phyloP scores from a whole-genome alignment of 2,329 filamentous ascomycete genomes.

The Aspergillus terreus region DNA sequence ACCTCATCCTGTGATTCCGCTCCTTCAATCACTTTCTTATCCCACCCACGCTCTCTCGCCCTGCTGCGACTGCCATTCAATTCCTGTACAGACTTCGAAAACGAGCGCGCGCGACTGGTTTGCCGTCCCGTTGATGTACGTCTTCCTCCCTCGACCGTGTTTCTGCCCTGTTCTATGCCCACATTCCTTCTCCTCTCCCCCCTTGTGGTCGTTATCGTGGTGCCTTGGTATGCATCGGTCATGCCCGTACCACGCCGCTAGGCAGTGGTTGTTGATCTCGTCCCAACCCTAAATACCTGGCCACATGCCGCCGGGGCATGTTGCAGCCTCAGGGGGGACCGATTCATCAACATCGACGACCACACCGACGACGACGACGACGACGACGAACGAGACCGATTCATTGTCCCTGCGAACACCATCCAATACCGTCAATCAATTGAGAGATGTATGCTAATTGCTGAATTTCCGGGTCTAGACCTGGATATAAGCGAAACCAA shows the following conservation, averaged over 20 bases:
- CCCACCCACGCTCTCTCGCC: not conserved
- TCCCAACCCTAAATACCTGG: not conserved
- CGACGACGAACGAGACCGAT: not conserved
- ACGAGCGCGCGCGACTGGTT: slow-evolving; percentile 25
- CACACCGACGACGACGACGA: not conserved
- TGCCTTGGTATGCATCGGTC: not conserved
- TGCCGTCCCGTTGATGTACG: slow-evolving; percentile 28
- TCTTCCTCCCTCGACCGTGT: slow-evolving; percentile 7
- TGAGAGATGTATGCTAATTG: not conserved
- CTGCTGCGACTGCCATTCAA: slow-evolving; percentile 2
- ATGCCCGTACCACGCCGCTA: not conserved
- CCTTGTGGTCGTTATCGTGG: not conserved
- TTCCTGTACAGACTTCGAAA: slow-evolving; percentile 24
- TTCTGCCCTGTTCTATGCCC: not conserved
- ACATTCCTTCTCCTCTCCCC: not conserved
- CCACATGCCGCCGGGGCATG: not conserved
- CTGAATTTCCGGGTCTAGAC: not conserved
- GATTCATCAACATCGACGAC: not conserved
- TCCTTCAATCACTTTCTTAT: slow-evolving; percentile 19
- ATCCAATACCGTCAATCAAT: no score
- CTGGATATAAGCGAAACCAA: slow-evolving; percentile 1
- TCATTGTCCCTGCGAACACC: no score
- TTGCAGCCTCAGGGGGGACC: no score
- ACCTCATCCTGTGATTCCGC: slow-evolving; percentile 20
- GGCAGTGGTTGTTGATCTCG: not conserved